Evolutionary conservation across 768 basidiomycete species (phyloP).

Genomic region (Amanita thiersii): DNA sequence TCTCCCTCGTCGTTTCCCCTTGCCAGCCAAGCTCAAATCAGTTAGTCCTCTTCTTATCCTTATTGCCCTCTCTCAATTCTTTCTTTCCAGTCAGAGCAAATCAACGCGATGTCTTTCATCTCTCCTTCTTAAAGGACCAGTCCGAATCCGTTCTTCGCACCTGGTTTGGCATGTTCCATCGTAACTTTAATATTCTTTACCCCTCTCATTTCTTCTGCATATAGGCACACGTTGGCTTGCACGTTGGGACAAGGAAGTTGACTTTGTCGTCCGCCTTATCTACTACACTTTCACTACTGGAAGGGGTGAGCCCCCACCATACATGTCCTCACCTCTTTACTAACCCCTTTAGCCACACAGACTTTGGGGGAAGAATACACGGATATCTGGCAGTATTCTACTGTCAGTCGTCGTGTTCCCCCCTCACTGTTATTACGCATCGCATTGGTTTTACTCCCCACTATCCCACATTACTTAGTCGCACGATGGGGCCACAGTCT

Average conservation of each 20-base stretch:
- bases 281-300: conserved; percentile 75
- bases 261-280: conserved; percentile 53
- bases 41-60: conserved; percentile 34
- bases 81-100: conserved; percentile 63
- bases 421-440: conserved; percentile 40
- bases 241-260: conserved; percentile 77
- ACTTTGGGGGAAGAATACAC: conserved; percentile 91
- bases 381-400: conserved; percentile 68
- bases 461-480: conserved; percentile 56
- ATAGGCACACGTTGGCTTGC: conserved; percentile 75
- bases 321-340: background rate
- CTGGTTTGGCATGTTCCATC: conserved; percentile 65
- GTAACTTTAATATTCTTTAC: background rate
- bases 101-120: conserved; percentile 75
- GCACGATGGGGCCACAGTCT: conserved; percentile 34
- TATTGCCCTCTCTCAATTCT: conserved; percentile 10
- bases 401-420: conserved; percentile 24
- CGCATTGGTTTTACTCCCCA: conserved; percentile 56
- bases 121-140: conserved; percentile 68
- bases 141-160: conserved; percentile 65
- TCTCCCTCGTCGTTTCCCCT: conserved; percentile 48
- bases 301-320: conserved; percentile 39
- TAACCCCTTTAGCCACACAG: conserved; percentile 48
- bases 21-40: conserved; percentile 83
- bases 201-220: conserved; percentile 5